Base-by-base conservation (phyloP, 2,329 filamentous ascomycete species). In the Colletotrichum gigasporum region DNA sequence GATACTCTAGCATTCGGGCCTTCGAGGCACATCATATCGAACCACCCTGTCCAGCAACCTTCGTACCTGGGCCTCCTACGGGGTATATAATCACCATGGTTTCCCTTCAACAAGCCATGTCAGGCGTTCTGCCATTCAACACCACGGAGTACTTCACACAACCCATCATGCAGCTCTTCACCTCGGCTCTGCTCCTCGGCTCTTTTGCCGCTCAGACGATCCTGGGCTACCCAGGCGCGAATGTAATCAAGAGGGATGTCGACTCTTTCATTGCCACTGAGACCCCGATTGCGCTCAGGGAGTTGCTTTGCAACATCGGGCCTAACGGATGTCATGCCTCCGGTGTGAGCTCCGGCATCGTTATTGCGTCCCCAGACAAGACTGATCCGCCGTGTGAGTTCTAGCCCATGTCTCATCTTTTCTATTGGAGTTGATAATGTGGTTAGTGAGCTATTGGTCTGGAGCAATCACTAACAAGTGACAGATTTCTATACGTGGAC, bases 401-500 rank as follows among this genome's bases (percentile, higher is more conserved):
- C n/a, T 16, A 2, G 3, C 12, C 24, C n/a, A 1, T 24, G 7
- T 22, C 7, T n/a, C n/a, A n/a, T n/a, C n/a, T n/a, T n/a, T n/a
- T n/a, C n/a, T n/a, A n/a, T n/a, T n/a, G n/a, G n/a, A n/a, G n/a
- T n/a, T n/a, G n/a, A n/a, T n/a, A n/a, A n/a, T n/a, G n/a, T n/a
- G n/a, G n/a, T n/a, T n/a, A n/a, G n/a, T n/a, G n/a, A n/a, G n/a
- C n/a, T n/a, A n/a, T n/a, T n/a, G n/a, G n/a, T n/a, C n/a, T n/a
- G n/a, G n/a, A 10, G 4, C 10, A 20, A n/a, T 62, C 48, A 35
- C 68, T 71, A 37, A 69, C 45, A 63, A 8, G 11, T 16, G 34
- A 10, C 54, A 92, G 90, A 94, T 75, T 94, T 85, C 72, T 94
- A 88, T 72, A 93, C 90, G 1, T 95, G 92, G 92, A 93, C 89